A percentile compares a stretch with the other conserved stretches of the same genome.
Conservation (phyloP, 345 rosid genomes). For the Salix viminalis region DNA sequence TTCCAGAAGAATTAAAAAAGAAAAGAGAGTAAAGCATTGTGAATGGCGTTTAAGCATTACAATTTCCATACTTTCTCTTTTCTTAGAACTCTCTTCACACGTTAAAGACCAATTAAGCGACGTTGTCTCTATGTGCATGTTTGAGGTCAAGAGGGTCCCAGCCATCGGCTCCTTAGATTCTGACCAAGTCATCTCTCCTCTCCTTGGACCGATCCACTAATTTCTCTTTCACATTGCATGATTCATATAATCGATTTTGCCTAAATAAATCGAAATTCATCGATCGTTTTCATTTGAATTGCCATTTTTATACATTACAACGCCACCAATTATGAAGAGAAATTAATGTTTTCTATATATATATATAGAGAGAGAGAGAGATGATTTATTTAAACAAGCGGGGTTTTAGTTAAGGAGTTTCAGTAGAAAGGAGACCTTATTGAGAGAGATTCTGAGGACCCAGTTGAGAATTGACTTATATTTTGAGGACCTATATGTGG, state of each 20-base stretch:
- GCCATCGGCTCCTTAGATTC: neutral
- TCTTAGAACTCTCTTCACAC: neutral
- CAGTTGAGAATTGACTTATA: neutral
- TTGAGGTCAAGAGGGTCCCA: neutral
- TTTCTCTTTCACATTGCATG: too few relatives aligned
- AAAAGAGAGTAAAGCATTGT: neutral
- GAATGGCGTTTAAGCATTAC: neutral
- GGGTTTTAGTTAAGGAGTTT: too few relatives aligned
- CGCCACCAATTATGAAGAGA: too few relatives aligned
- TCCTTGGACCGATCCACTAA: neutral
- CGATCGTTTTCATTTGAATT: neutral
- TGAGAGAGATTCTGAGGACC: too few relatives aligned
- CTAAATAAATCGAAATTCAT: neutral
- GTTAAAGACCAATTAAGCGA: neutral
- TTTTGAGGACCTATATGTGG: neutral
- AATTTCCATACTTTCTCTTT: neutral
- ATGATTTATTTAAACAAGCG: too few relatives aligned
- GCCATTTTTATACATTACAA: too few relatives aligned
- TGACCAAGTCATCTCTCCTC: neutral
- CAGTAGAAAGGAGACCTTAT: too few relatives aligned
- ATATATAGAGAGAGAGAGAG: too few relatives aligned
- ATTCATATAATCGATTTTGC: too few relatives aligned
- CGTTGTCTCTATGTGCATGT: too few relatives aligned
- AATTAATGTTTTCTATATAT: too few relatives aligned
- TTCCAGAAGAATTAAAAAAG: too few relatives aligned